Base-by-base conservation (phyloP, 163 green algal species). In the Scenedesmus sp. region DNA sequence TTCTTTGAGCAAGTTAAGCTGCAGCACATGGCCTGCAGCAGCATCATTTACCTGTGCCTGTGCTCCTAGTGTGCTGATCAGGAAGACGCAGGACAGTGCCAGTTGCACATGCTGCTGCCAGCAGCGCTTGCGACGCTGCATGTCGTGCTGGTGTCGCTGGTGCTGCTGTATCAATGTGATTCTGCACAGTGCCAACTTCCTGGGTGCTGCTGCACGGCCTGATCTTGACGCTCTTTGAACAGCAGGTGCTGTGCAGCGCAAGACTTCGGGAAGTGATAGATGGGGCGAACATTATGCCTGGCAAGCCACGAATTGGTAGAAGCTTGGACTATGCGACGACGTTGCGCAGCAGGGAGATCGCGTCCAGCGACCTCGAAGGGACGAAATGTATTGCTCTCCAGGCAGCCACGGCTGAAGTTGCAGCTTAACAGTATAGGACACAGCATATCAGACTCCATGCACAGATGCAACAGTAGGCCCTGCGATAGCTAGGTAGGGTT, bases 101-200 rank as follows among this genome's bases (percentile, higher is more conserved):
- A 86, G 81, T 49, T 73, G 46, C 81, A 73, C 16, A 70, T 72
- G 49, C 15, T 72, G 81, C 81, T 72, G 81, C 81, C 81, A 86
- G 81, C 46, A n/a, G 30, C 46, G 81, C 30, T 30, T 86, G 24
- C 46, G 59, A 20, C 81, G 81, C 20, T 86, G 81, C 46, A 86
- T 86, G 24, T 42, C 26, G 79, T 20, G n/a, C 26, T 65, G 42
- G 43, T 61, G 30, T 33, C 24, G 79, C 42, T 65, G 79, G 0
- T 49, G 79, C 46, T 37, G 40, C 40, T 4, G 40, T 30, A n/a
- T 18, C 20, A 24, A 37, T 35, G 43, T 22, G 44, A 68, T 18
- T 1, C 5, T 44, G 65, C 30, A 40, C 65, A 22, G 30, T 37
- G 6, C 6, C 65, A 9, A 30, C 56, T 76, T 18, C 7, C 24